These are phyloP conservation scores for Rhynchospora breviuscula DNA, from an alignment of 176 grass and related monocot species.

Conservation along the genomic window DNA sequence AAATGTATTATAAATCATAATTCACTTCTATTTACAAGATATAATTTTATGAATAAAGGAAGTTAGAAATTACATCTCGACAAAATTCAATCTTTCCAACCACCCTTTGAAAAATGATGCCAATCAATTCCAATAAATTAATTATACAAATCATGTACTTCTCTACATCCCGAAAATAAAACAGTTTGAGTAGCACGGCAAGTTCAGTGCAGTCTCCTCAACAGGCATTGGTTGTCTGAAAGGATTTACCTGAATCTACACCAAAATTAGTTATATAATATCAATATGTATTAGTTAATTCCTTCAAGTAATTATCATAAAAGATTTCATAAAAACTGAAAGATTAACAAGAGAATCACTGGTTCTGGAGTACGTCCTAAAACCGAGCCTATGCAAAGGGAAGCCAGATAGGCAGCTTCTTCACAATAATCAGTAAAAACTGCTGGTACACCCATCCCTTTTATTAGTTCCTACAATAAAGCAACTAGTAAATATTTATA, in stretches of 20 bases:
- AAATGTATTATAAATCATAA: too few species aligned
- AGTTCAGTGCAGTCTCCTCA: constrained; percentile 53
- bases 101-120: neutral
- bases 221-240: constrained; percentile 83
- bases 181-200: constrained; percentile 91
- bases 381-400: constrained; percentile 57
- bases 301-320: neutral
- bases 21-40: too few species aligned
- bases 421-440: constrained; percentile 95
- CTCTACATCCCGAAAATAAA: constrained; percentile 79
- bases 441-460: constrained; percentile 46
- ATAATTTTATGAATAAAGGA: neutral
- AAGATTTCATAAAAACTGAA: neutral
- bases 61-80: neutral
- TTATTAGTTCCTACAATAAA: constrained; percentile 60
- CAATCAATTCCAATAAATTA: neutral
- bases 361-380: constrained; percentile 45
- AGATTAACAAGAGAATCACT: constrained; percentile 37
- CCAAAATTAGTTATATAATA: neutral
- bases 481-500: neutral
- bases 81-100: neutral
- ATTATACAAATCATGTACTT: neutral
- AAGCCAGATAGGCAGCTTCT: constrained; percentile 92
- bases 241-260: constrained; percentile 84
- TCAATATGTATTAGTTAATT: neutral